Evolutionary conservation across 1,139 yeast genomes (phyloP).

Genomic region (Suzukiozyma palmioleophila): DNA sequence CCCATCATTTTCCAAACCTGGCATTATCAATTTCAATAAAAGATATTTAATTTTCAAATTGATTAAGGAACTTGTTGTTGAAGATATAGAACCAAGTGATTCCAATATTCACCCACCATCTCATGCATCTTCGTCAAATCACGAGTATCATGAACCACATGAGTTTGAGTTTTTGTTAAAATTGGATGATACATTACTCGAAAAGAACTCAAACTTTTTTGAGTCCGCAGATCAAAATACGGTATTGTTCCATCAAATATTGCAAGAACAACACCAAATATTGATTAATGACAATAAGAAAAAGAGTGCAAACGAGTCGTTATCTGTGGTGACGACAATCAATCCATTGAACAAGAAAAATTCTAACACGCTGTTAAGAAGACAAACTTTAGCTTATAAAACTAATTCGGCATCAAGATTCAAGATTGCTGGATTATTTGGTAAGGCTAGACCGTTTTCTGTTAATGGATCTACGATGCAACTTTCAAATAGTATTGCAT

Average conservation of each 20-base stretch:
- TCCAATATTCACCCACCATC: background rate
- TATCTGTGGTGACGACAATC: background rate
- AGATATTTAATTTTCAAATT: slow-evolving; percentile 39
- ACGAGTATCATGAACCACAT: slow-evolving; percentile 32
- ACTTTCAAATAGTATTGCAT: slow-evolving; percentile 5
- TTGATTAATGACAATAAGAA: slow-evolving; percentile 33
- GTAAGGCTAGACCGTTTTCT: slow-evolving; percentile 36
- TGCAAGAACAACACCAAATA: slow-evolving; percentile 34
- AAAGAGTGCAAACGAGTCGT: slow-evolving; percentile 14
- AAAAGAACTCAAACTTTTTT: slow-evolving; percentile 23
- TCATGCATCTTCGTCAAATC: slow-evolving; percentile 14
- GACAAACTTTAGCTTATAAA: slow-evolving; percentile 43
- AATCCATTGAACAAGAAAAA: slow-evolving; percentile 24
- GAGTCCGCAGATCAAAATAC: slow-evolving; percentile 25
- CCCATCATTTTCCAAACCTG: slow-evolving; percentile 27
- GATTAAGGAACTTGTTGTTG: slow-evolving; percentile 39
- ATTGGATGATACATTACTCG: slow-evolving; percentile 34
- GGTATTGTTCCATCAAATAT: slow-evolving; percentile 26
- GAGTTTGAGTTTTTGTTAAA: slow-evolving; percentile 45
- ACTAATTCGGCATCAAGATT: slow-evolving; percentile 37
- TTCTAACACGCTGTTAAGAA: slow-evolving; percentile 29
- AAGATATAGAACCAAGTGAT: slow-evolving; percentile 23
- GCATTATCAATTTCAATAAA: slow-evolving; percentile 38
- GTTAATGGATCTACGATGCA: slow-evolving; percentile 19
- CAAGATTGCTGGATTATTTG: slow-evolving; percentile 41